phyloP scores from a whole-genome alignment of 78 protist genomes.

The Dictyostelium capitatum region DNA sequence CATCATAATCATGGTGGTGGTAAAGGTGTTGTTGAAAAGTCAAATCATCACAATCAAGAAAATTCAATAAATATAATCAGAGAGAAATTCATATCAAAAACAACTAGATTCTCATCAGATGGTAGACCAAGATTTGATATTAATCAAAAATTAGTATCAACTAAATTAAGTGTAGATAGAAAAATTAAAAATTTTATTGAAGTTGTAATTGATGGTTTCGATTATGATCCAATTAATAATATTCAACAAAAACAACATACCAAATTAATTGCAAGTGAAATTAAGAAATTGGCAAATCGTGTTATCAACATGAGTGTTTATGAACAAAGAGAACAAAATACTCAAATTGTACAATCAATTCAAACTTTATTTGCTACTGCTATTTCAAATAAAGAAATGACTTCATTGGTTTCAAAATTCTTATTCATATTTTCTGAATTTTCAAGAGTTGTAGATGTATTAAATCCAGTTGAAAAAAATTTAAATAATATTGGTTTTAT shows the following conservation, averaged over 20 bases:
- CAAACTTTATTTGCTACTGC: conserved; percentile 31
- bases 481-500: background rate
- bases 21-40: background rate
- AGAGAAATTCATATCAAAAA: conserved; percentile 24
- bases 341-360: conserved; percentile 45
- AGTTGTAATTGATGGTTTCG: background rate
- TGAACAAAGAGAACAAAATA: conserved; percentile 42
- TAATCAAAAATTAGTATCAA: conserved; percentile 49
- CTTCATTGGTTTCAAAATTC: conserved; percentile 30
- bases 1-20: background rate
- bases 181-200: conserved; percentile 21
- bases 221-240: background rate
- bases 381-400: conserved; percentile 12
- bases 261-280: background rate
- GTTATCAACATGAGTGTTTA: conserved; percentile 41
- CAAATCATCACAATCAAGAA: background rate
- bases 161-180: conserved; percentile 45
- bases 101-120: conserved; percentile 45
- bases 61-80: conserved; percentile 19
- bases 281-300: background rate
- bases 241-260: background rate
- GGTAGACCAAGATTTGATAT: conserved; percentile 74
- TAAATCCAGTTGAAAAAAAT: conserved; percentile 51
- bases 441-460: conserved; percentile 74
- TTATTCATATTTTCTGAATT: conserved; percentile 72